A percentile compares a stretch with the other conserved stretches of the same genome.
Evolutionary conservation across 2,329 filamentous ascomycete species (phyloP).

Genomic region (Metarhizium guizhouense): DNA sequence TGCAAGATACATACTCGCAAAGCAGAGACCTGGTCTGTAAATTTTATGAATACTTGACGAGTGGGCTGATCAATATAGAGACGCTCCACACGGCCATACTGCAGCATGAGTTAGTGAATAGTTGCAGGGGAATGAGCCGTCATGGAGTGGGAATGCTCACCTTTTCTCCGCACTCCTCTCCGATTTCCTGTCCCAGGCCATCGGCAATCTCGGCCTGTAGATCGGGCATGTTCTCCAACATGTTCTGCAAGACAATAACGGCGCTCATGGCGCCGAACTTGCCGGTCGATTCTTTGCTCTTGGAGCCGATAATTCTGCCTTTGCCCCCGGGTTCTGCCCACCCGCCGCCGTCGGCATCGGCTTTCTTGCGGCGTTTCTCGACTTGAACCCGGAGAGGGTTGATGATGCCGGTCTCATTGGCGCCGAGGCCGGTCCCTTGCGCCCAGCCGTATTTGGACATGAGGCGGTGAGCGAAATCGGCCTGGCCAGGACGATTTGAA

Average conservation of each 20-base stretch:
- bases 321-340: conserved; percentile 61
- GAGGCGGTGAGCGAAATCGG: conserved; percentile 76
- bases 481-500: conserved; percentile 66
- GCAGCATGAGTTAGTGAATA: conserved; percentile 5
- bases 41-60: conserved; percentile 81
- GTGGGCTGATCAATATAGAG: conserved; percentile 61
- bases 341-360: conserved; percentile 71
- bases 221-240: conserved; percentile 75
- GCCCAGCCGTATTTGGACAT: conserved; percentile 94
- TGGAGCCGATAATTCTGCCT: conserved; percentile 75
- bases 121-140: not conserved
- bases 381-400: conserved; percentile 75
- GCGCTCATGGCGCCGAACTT: conserved; percentile 68
- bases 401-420: conserved; percentile 71
- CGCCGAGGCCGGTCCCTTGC: conserved; percentile 79
- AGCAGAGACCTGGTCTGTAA: conserved; percentile 76
- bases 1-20: conserved; percentile 54
- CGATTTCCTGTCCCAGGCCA: conserved; percentile 84
- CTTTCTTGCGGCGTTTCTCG: conserved; percentile 74
- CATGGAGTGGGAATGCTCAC: conserved; percentile 23
- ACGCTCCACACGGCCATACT: conserved; percentile 78
- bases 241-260: conserved; percentile 73
- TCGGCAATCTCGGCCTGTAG: conserved; percentile 68
- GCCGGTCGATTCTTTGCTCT: conserved; percentile 37
- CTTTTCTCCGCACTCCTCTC: conserved; percentile 83